These are phyloP conservation scores for Fistulifera pelliculosa DNA, from an alignment of 108 stramenopile genomes.

Conservation along the genomic window DNA sequence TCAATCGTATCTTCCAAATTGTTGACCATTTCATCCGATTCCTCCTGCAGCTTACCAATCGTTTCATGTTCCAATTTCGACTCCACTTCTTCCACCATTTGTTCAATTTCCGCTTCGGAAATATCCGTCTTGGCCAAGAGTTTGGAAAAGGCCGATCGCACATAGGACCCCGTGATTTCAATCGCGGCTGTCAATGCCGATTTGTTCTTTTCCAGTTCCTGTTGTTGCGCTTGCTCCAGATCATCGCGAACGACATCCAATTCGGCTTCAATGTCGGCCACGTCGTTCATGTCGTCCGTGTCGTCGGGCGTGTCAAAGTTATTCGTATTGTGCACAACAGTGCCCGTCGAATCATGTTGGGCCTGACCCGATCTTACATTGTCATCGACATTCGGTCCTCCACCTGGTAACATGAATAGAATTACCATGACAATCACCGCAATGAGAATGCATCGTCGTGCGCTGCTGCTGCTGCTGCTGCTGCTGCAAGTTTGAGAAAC, in stretches of 20 bases:
- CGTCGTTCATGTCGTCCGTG: not conserved
- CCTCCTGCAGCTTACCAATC: not conserved
- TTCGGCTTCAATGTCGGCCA: not conserved
- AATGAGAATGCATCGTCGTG: not conserved
- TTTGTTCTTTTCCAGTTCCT: conserved; percentile 8
- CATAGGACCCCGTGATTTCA: not conserved
- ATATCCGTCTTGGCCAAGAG: conserved; percentile 1
- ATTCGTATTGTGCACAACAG: no score
- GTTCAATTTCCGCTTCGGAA: not conserved
- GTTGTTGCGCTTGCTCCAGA: conserved; percentile 6
- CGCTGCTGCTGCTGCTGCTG: not conserved
- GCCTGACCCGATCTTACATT: not conserved
- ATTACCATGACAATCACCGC: not conserved
- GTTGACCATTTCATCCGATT: conserved; percentile 1
- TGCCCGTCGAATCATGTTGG: no score
- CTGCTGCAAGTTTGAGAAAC: no score
- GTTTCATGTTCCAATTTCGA: not conserved
- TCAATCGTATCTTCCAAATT: conserved; percentile 3
- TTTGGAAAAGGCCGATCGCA: not conserved
- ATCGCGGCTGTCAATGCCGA: not conserved
- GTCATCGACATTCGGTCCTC: not conserved
- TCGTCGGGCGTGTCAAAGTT: not conserved
- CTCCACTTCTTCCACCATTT: not conserved
- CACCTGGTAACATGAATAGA: not conserved
- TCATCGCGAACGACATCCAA: conserved; percentile 1